Base-by-base conservation (phyloP, 78 protist species). In the Speleostelium caveatum region DNA sequence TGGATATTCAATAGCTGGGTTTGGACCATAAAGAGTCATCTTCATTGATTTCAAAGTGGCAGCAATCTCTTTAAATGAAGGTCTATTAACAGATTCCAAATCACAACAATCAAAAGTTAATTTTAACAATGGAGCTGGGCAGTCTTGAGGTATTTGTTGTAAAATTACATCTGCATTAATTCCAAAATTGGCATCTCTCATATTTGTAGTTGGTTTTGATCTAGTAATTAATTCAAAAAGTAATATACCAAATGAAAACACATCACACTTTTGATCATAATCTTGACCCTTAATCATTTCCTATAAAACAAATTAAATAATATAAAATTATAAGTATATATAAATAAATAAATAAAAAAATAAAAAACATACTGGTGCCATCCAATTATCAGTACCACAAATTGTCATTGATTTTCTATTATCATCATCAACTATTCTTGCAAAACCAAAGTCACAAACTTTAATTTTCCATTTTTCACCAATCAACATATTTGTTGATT, bases 361-460 rank as follows among this genome's bases (percentile, higher is more conserved):
- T 6, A 45, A 22, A 19, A 19, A 19, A 19, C 10, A 3, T 56
- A 58, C 78, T 72, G 78, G 78, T 69, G 75, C 63, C 91, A 83
- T 83, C 91, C 91, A 83, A 60, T 83, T 83, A 60, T 83, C 91
- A 42, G 91, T 83, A n/a, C 91, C 91, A 69, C 91, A 83, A 69
- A 83, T 83, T 6, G 88, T 75, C 91, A 69, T 67, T 56, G 79
- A 67, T 61, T 83, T 83, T 60, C 69, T 83, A 83, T 83, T 83
- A 2, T 69, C 89, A 53, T 80, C 89, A 68, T 80, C 89, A 10
- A 80, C 89, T 28, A 80, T 80, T 80, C 89, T 80, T 35, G 89
- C 89, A 58, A 80, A 80, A 58, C 89, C 89, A 80, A 80, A 80
- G 58, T 80, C 89, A 58, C 89, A 80, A 38, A 80, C 89, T 56